Percentiles rank a stretch among this genome's conserved stretches.
These are phyloP conservation scores for Bacterosira constricta DNA, from an alignment of 108 stramenopile species.

Conservation along the genomic window DNA sequence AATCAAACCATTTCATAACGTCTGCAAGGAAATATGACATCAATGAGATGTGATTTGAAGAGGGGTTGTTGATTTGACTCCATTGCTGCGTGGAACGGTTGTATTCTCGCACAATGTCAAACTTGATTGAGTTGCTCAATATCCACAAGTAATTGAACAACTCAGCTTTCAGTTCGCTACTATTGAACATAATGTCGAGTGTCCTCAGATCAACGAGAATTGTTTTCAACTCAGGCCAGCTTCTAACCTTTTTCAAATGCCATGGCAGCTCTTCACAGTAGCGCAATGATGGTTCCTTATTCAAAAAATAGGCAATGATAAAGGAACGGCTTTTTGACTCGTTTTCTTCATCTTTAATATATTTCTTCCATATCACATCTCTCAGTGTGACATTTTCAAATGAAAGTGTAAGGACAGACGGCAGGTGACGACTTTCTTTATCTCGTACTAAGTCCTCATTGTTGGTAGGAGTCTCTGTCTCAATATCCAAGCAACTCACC, in stretches of 20 bases:
- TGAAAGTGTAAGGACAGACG: slow-evolving; percentile 43
- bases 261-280: slow-evolving; percentile 81
- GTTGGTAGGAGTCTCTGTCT: no score
- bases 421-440: no score
- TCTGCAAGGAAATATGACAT: slow-evolving; percentile 53
- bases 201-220: slow-evolving; percentile 58
- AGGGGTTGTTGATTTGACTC: slow-evolving; percentile 47
- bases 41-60: slow-evolving; percentile 40
- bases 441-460: no score
- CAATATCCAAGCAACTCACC: slow-evolving; percentile 14
- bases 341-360: slow-evolving; percentile 26
- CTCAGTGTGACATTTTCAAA: slow-evolving; percentile 51
- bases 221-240: slow-evolving; percentile 55
- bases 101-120: slow-evolving; percentile 69
- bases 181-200: slow-evolving; percentile 62
- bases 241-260: slow-evolving; percentile 70
- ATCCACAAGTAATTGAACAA: slow-evolving; percentile 58
- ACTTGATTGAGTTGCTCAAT: slow-evolving; percentile 34
- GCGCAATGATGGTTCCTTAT: slow-evolving; percentile 44
- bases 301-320: slow-evolving; percentile 46
- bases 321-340: slow-evolving; percentile 40
- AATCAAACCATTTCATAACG: slow-evolving; percentile 60
- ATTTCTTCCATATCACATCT: slow-evolving; percentile 44
- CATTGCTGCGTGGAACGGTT: slow-evolving; percentile 58
- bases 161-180: slow-evolving; percentile 49